Base-by-base conservation (phyloP, 805 yeast genomes). In the Vanderwaltozyma verrucispora region DNA sequence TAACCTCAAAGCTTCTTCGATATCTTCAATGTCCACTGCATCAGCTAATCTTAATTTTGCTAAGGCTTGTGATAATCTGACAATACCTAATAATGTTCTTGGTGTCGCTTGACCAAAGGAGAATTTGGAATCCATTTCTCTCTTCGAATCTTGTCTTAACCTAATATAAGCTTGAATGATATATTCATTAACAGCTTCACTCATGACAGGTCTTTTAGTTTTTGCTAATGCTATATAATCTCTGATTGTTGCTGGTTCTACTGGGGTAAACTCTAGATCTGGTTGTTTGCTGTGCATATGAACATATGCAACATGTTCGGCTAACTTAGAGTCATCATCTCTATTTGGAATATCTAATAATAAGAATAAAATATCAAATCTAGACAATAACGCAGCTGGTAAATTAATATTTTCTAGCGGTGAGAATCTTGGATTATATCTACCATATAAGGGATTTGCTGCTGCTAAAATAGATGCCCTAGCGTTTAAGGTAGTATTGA, bases 371-470 rank as follows among this genome's bases (percentile, higher is more conserved):
- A 92, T 71, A 63, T 92, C 98, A 60, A 92, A 92, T 65, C 98
- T 80, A 26, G 97, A 89, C 36, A 92, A 68, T 49, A 92, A 69
- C 1, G 98, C 98, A 0, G 97, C 96, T 5, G 98, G 98, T 41
- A 92, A 68, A 54, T 92, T 92, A 59, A 92, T 89, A 62, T 92
- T 92, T 53, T 92, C 96, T 45, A 87, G 79, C 3, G 98, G 96
- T 7, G 95, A 82, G 40, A 89, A 63, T 44, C 75, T 72, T 27
- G 95, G 83, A 62, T 92, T 89, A 64, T 92, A 92, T 45, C 97
- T 74, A 40, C 98, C 97, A 57, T 83, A 88, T 27, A 88, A 67
- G 15, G 98, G 98, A 65, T 92, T 92, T n/a, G 98, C 98, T 23
- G 98, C 98, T 0, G 98, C 98, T 45, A 92, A 64, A 43, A 92